These are phyloP conservation scores for Erysiphe neolycopersici DNA, from an alignment of 2,329 filamentous ascomycete genomes.

Conservation along the genomic window DNA sequence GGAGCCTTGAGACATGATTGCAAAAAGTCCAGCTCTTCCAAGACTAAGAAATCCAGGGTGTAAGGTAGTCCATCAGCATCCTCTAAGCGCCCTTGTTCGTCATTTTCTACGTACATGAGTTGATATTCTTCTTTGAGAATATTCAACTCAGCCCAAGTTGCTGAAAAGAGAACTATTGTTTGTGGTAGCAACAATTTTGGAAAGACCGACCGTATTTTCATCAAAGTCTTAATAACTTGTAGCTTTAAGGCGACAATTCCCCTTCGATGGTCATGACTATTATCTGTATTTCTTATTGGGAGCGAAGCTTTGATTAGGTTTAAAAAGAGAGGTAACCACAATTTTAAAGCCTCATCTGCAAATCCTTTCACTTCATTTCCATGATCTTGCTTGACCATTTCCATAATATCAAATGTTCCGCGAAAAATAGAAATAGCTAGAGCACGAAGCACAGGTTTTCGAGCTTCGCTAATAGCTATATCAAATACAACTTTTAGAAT, in stretches of 20 bases:
- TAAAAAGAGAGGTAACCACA: conserved; percentile 80
- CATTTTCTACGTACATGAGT: conserved; percentile 61
- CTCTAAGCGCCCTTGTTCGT: conserved; percentile 66
- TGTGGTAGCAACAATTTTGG: conserved; percentile 58
- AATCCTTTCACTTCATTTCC: conserved; percentile 66
- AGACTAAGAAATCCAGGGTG: conserved; percentile 72
- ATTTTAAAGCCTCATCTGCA: conserved; percentile 56
- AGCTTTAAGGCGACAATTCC: conserved; percentile 68
- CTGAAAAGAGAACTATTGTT: conserved; percentile 57
- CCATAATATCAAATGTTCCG: conserved; percentile 77
- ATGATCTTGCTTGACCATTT: conserved; percentile 90
- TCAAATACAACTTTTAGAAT: conserved; percentile 65
- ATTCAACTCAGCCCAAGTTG: conserved; percentile 70
- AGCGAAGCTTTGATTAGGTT: conserved; percentile 48
- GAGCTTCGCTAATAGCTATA: conserved; percentile 48
- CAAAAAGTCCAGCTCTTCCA: conserved; percentile 88
- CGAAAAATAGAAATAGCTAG: conserved; percentile 77
- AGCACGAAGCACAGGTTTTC: conserved; percentile 52
- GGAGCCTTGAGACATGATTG: conserved; percentile 73
- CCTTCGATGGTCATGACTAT: conserved; percentile 38
- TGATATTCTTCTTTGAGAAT: conserved; percentile 48
- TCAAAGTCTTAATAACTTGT: conserved; percentile 78
- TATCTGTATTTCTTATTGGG: conserved; percentile 26
- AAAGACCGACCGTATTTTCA: conserved; percentile 71
- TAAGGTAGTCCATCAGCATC: conserved; percentile 82